Base-by-base conservation (phyloP, 148 eudicot species). In the Suaeda aralocaspica region DNA sequence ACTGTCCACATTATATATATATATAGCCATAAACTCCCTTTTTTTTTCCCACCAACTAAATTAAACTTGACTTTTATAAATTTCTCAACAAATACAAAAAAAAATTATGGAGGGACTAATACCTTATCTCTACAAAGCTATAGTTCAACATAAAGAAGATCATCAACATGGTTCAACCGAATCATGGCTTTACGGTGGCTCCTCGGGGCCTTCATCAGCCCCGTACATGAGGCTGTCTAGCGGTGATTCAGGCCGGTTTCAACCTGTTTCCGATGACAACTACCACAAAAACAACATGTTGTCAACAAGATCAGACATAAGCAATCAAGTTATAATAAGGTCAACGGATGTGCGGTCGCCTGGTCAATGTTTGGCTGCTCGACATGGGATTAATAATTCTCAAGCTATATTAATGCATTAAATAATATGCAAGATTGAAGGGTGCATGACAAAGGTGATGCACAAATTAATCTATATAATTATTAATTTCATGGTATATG, bases 21-120 rank as follows among this genome's bases (percentile, higher is more conserved):
- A 81, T 52, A 64, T 50, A 21, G 13, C 41, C 45, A 19, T 25
- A 64, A n/a, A 73, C 53, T 67, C 66, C n/a, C n/a, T 36, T 31
- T 9, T 1, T 33, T 2, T 31, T n/a, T 30, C n/a, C 31, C 53
- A 22, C 28, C 53, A 49, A 6, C 52, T 13, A 30, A 31, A 19
- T 59, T 8, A 25, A 41, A 24, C 39, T 36, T 10, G 10, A 3
- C 61, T 46, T 66, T 29, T 4, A 29, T 5, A 15, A 39, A 33
- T 33, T 1, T 21, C 12, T 60, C 5, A 59, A 15, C 2, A 5
- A 16, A 6, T 3, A 25, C 28, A 16, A 0, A 28, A 19, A 66
- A 36, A 26, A 82, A n/a, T n/a, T n/a, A n/a, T 89, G 96, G 96
- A 89, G 66, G 96, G 96, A 6, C 61, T 89, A 5, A 87, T 89